Percentiles rank a stretch among this genome's conserved stretches.
phyloP scores from a whole-genome alignment of 1,284 basidiomycete genomes.

The Microstroma glucosiphilum region DNA sequence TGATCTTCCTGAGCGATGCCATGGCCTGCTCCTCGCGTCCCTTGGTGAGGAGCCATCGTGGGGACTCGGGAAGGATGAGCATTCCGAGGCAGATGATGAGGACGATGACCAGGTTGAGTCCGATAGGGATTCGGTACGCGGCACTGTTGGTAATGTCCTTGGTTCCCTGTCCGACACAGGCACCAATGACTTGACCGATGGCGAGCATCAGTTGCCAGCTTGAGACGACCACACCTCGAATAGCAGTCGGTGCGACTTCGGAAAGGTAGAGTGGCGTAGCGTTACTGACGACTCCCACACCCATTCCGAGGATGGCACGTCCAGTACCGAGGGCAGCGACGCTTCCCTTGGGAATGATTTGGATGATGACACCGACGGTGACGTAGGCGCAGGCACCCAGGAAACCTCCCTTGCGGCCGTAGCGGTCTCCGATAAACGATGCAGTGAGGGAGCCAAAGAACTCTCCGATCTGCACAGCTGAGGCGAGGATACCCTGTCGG shows the following conservation, averaged over 20 bases:
- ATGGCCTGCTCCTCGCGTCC: constrained; percentile 52
- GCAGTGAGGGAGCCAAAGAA: constrained; percentile 52
- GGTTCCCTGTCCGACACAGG: constrained; percentile 51
- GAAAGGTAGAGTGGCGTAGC: constrained; percentile 52
- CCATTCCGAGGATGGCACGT: constrained; percentile 52
- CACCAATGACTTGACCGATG: constrained; percentile 54
- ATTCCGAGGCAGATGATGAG: constrained; percentile 46
- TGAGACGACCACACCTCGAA: constrained; percentile 53
- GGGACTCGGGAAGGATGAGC: constrained; percentile 51
- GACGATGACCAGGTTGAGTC: constrained; percentile 53
- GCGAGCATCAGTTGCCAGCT: constrained; percentile 55
- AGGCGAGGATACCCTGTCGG: constrained; percentile 46
- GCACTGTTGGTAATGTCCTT: constrained; percentile 29
- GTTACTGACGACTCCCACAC: constrained; percentile 53
- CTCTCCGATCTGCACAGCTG: constrained; percentile 55
- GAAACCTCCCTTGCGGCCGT: constrained; percentile 53
- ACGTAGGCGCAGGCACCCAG: constrained; percentile 47
- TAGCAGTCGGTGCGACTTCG: constrained; percentile 53
- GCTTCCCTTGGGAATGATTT: constrained; percentile 50
- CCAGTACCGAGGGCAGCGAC: constrained; percentile 52
- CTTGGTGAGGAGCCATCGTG: constrained; percentile 53
- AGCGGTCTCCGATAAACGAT: constrained; percentile 52
- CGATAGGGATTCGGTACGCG: constrained; percentile 52
- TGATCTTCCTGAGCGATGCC: constrained; percentile 50
- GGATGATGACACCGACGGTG: constrained; percentile 51